phyloP scores from a whole-genome alignment of 2,329 filamentous ascomycete genomes.

The Penicillium verrucosum region DNA sequence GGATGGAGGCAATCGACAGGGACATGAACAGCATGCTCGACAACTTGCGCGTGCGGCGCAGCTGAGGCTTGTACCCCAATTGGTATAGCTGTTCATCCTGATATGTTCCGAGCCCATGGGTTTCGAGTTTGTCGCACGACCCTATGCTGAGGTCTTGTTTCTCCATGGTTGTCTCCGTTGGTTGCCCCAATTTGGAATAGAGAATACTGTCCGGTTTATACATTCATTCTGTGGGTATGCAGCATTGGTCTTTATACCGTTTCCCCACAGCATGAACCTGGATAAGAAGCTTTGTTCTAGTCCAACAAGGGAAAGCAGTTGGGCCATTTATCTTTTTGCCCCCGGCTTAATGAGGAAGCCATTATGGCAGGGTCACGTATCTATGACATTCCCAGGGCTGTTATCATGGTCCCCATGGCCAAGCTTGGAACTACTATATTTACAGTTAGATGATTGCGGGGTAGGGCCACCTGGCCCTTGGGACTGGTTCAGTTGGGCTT shows the following conservation, averaged over 20 bases:
- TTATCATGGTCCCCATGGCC: not conserved
- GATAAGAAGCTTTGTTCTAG: not conserved
- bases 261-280: not conserved
- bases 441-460: not conserved
- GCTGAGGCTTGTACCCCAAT: conserved; percentile 9
- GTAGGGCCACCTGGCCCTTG: not conserved
- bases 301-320: not conserved
- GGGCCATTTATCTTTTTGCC: not conserved
- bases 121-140: not conserved
- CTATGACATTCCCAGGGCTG: not conserved
- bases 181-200: not conserved
- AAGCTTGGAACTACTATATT: not conserved
- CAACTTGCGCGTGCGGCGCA: conserved; percentile 7
- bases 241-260: conserved; percentile 2
- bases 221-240: not conserved
- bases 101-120: not conserved
- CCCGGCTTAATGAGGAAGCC: not conserved
- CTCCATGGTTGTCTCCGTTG: not conserved
- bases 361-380: not conserved
- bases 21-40: conserved; percentile 14
- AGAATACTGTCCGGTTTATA: not conserved
- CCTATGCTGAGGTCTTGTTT: not conserved
- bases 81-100: conserved; percentile 7
- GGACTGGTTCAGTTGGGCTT: not conserved
- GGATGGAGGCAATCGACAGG: conserved; percentile 38